Percentiles rank a stretch among this genome's conserved stretches.
These are phyloP conservation scores for Blastomyces emzantsi DNA, from an alignment of 2,329 filamentous ascomycete species.

Conservation along the genomic window DNA sequence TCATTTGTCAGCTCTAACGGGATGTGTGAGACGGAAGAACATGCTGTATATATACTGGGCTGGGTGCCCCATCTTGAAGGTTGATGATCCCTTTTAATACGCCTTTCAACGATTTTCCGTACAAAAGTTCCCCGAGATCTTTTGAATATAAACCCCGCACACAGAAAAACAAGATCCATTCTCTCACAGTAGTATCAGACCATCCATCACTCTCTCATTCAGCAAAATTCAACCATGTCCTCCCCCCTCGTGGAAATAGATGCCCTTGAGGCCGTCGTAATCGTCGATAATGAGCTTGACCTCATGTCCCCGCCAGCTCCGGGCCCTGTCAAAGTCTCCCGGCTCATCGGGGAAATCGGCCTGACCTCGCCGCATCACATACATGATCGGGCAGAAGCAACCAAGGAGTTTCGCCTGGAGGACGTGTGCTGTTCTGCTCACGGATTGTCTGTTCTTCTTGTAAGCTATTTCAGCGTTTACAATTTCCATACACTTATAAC, in stretches of 20 bases:
- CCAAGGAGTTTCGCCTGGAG: slow-evolving; percentile 42
- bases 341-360: slow-evolving; percentile 38
- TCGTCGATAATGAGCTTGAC: slow-evolving; percentile 50
- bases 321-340: slow-evolving; percentile 35
- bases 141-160: too few relatives aligned
- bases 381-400: slow-evolving; percentile 34
- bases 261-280: slow-evolving; percentile 41
- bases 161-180: neutral
- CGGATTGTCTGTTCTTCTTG: slow-evolving; percentile 45
- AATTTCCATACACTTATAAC: neutral
- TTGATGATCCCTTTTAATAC: too few relatives aligned
- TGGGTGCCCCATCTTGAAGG: too few relatives aligned
- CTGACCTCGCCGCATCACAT: slow-evolving; percentile 28
- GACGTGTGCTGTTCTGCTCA: slow-evolving; percentile 47
- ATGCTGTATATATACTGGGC: too few relatives aligned
- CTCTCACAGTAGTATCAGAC: neutral
- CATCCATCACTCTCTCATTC: neutral
- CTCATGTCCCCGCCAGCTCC: slow-evolving; percentile 42
- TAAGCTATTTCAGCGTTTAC: slow-evolving; percentile 22
- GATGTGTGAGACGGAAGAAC: too few relatives aligned
- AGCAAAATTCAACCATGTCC: neutral
- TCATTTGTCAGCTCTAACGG: too few relatives aligned
- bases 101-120: too few relatives aligned
- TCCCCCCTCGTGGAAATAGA: slow-evolving; percentile 35
- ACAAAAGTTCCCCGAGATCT: too few relatives aligned